Conservation (phyloP, 2,329 filamentous ascomycete species). For the Aureobasidium vineae region DNA sequence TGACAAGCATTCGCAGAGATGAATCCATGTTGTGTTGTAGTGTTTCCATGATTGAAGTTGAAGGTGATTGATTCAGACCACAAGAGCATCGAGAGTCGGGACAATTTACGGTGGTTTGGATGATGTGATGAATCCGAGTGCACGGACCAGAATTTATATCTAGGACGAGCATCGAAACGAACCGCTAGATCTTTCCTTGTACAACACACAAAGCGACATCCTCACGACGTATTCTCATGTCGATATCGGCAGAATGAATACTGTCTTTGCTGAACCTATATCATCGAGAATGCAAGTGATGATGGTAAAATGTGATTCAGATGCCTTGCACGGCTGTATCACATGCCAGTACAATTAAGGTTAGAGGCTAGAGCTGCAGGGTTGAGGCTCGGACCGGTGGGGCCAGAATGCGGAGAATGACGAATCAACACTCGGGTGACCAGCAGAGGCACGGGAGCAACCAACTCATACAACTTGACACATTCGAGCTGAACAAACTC, state of each 20-base stretch:
- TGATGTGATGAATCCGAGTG: too few relatives aligned
- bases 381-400: constrained; percentile 2
- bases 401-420: not conserved
- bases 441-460: constrained; percentile 14
- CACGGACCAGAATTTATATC: too few relatives aligned
- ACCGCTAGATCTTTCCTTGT: too few relatives aligned
- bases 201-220: too few relatives aligned
- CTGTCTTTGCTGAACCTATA: too few relatives aligned
- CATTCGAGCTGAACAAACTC: not conserved
- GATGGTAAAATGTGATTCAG: too few relatives aligned
- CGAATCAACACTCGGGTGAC: constrained; percentile 20
- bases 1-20: constrained; percentile 45
- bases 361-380: not conserved
- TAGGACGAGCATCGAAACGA: too few relatives aligned
- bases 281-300: too few relatives aligned
- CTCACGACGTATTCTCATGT: too few relatives aligned
- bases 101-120: not conserved
- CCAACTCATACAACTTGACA: not conserved
- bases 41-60: not conserved
- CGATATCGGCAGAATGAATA: too few relatives aligned
- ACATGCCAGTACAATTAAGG: not conserved
- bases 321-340: too few relatives aligned
- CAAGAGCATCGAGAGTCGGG: not conserved
- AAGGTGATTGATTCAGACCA: not conserved
- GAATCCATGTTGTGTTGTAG: not conserved